Base-by-base conservation (phyloP, 257 asterid genomes). In the Solanum gracilifrons region DNA sequence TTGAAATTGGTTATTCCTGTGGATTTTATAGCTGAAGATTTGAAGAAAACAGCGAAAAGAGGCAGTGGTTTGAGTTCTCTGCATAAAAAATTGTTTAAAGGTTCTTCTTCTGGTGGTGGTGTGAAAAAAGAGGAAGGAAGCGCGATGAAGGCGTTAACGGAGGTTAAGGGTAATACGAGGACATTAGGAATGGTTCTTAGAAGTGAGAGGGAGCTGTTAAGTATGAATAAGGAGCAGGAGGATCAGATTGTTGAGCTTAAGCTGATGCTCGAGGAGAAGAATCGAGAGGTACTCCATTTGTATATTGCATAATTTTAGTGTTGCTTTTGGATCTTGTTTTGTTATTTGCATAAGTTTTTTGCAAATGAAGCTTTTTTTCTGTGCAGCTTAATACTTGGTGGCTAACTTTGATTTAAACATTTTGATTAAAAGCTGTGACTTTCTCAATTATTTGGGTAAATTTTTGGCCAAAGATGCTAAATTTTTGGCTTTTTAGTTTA, bases 161-260 rank as follows among this genome's bases (percentile, higher is more conserved):
- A 97, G 82, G 95, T 95, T 33, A 95, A 93, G 83, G 92, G 92
- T 36, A 97, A 95, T 74, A 93, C 99, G 68, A 93, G 99, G 92
- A 97, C 98, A 46, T 90, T 97, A 84, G 98, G 96, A 4, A 97
- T 95, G 99, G 99, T 95, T 87, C 88, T 97, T 92, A 94, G 98
- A 93, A 95, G 99, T 88, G 99, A 97, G 93, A 92, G 99, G 95
- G 99, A 95, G 94, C 90, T 97, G 10, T 79, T 97, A 92, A 94
- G 89, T 87, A 76, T 88, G 93, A 95, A 91, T 21, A 93, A 95
- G 87, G 96, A 95, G 48, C 98, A 93, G 87, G 99, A 95, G 88
- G 86, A 86, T 41, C 89, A 92, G 90, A 94, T 97, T 90, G 84
- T 92, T 31, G 93, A 94, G 88, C 95, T 97, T 58, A 95, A 91